Conservation (phyloP, 371 early-diverging fungal genomes). For the Mortierella sp. region DNA sequence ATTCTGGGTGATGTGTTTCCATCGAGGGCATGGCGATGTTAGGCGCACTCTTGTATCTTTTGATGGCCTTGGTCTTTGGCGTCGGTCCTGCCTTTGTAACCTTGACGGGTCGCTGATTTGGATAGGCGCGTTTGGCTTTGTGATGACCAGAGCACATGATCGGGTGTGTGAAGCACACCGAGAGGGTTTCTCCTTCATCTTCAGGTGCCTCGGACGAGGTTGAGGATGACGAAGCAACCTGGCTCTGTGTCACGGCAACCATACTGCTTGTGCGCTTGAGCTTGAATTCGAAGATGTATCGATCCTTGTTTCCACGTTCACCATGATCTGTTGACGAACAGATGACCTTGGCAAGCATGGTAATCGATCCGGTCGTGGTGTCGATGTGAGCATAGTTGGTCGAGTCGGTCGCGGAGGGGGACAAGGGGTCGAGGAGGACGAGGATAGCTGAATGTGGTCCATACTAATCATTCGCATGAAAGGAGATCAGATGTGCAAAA, state of each 20-base stretch:
- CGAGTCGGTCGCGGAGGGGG: constrained; percentile 42
- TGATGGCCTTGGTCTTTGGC: constrained; percentile 37
- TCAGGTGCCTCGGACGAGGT: constrained; percentile 3
- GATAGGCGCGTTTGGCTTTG: constrained; percentile 43
- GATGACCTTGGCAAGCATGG: constrained; percentile 42
- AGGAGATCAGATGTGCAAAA: background rate
- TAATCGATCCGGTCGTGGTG: constrained; percentile 34
- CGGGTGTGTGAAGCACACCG: constrained; percentile 30
- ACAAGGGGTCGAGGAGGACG: constrained; percentile 45
- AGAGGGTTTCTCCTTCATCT: constrained; percentile 18
- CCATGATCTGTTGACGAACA: constrained; percentile 53
- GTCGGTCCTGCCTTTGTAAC: constrained; percentile 15
- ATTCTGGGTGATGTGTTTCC: constrained; percentile 26
- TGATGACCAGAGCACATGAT: constrained; percentile 54
- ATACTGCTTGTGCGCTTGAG: constrained; percentile 31
- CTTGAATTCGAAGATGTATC: constrained; percentile 39
- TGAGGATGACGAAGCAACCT: too few species aligned
- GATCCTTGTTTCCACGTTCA: constrained; percentile 52
- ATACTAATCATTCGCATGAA: constrained; percentile 15
- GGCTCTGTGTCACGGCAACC: background rate
- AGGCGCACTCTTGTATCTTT: constrained; percentile 23
- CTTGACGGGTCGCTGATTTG: constrained; percentile 27
- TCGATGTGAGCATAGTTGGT: constrained; percentile 37
- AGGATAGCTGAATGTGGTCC: constrained; percentile 38
- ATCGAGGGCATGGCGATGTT: constrained; percentile 3